A percentile compares a stretch with the other conserved stretches of the same genome.
These are phyloP conservation scores for Macrophomina pseudophaseolina DNA, from an alignment of 2,329 filamentous ascomycete species.

Conservation along the genomic window DNA sequence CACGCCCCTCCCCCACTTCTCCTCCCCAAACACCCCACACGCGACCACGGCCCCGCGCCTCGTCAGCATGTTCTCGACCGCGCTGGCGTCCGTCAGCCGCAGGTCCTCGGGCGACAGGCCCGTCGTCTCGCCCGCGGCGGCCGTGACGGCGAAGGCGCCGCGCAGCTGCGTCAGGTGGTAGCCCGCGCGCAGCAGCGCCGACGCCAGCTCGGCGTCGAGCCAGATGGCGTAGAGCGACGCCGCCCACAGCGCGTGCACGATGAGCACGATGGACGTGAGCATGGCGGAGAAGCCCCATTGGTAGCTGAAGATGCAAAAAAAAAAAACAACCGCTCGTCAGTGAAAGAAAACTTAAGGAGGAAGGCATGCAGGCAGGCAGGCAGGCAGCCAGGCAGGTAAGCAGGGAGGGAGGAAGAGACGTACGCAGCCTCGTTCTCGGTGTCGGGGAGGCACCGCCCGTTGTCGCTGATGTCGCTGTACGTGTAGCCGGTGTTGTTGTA, in stretches of 20 bases:
- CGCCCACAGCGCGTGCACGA: slow-evolving; percentile 40
- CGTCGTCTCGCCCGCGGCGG: slow-evolving; percentile 34
- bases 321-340: no score
- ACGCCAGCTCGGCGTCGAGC: slow-evolving; percentile 40
- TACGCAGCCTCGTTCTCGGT: slow-evolving; percentile 20
- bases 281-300: slow-evolving; percentile 47
- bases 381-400: no score
- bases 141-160: slow-evolving; percentile 37
- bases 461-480: not conserved
- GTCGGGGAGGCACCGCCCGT: slow-evolving; percentile 37
- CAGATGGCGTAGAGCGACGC: slow-evolving; percentile 43
- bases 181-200: slow-evolving; percentile 34
- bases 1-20: not conserved
- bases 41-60: not conserved
- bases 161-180: slow-evolving; percentile 41
- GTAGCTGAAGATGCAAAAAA: slow-evolving; percentile 33
- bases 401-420: no score
- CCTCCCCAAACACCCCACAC: slow-evolving; percentile 23
- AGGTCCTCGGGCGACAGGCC: slow-evolving; percentile 33
- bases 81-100: not conserved
- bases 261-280: slow-evolving; percentile 38
- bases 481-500: not conserved
- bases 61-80: not conserved
- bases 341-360: no score
- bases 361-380: no score